A percentile compares a stretch with the other conserved stretches of the same genome.
Conservation (phyloP, 2,329 filamentous ascomycete genomes). For the Ramularia collo-cygni region DNA sequence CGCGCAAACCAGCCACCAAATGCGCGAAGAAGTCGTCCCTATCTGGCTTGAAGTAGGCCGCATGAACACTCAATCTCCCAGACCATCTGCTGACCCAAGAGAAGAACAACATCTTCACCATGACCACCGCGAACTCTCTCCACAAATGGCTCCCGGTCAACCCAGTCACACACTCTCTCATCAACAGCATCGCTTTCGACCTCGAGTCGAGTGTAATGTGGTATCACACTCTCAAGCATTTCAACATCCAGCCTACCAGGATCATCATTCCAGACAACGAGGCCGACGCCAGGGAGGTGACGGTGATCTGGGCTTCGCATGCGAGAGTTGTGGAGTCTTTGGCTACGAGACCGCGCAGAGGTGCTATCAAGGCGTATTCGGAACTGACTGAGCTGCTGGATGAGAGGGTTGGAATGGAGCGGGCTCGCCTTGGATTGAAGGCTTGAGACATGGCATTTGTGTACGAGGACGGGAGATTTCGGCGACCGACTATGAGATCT, state of each 20-base stretch:
- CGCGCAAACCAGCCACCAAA: constrained; percentile 1
- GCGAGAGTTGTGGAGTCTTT: not conserved
- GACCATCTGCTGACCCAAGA: no score
- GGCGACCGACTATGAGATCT: no score
- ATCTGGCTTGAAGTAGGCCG: no score
- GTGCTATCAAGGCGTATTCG: not conserved
- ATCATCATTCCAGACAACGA: not conserved
- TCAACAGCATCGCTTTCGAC: constrained; percentile 1
- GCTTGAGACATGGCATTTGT: no score
- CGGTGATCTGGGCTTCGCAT: constrained; percentile 2
- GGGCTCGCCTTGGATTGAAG: not conserved
- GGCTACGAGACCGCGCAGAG: not conserved
- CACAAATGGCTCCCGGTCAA: not conserved
- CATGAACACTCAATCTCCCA: no score
- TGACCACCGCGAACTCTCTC: not conserved
- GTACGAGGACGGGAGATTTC: no score
- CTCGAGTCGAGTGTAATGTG: not conserved
- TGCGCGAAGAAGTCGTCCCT: constrained; percentile 4
- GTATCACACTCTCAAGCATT: constrained; percentile 1
- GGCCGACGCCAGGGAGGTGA: not conserved
- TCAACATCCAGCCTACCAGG: not conserved
- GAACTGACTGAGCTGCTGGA: not conserved
- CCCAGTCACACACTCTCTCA: not conserved
- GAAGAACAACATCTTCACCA: constrained; percentile 3
- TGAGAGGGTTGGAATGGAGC: not conserved